phyloP scores from a whole-genome alignment of 2,329 filamentous ascomycete species.

The Trichoderma arundinaceum region DNA sequence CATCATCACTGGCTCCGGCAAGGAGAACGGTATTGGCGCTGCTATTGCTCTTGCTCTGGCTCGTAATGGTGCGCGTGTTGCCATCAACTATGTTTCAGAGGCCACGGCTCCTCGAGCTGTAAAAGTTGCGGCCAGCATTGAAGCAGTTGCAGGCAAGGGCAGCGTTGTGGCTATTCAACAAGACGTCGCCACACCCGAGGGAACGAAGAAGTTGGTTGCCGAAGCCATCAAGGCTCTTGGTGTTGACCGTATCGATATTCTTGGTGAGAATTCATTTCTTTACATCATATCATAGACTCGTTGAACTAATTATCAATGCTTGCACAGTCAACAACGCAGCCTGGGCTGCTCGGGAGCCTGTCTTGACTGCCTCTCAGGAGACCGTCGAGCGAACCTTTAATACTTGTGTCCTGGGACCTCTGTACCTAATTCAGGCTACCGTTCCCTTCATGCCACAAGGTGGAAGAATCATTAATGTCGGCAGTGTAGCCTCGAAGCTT shows the following conservation, averaged over 20 bases:
- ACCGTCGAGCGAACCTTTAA: constrained; percentile 13
- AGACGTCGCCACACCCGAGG: constrained; percentile 1
- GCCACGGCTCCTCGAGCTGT: constrained; percentile 40
- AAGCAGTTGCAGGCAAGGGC: constrained; percentile 9
- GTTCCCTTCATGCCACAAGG: constrained; percentile 15
- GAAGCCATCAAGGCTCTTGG: neutral
- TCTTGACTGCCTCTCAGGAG: neutral
- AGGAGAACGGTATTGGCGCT: constrained; percentile 49
- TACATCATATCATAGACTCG: no score
- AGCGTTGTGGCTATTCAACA: constrained; percentile 1
- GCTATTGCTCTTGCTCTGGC: constrained; percentile 47
- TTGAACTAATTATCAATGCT: neutral
- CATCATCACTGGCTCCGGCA: constrained; percentile 51
- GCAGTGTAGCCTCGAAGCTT: constrained; percentile 25
- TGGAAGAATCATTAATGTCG: constrained; percentile 16
- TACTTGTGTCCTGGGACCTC: constrained; percentile 1
- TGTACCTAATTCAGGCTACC: constrained; percentile 23
- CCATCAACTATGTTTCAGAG: constrained; percentile 49
- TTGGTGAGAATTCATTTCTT: neutral
- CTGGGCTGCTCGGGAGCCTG: constrained; percentile 11
- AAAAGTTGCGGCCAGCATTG: neutral
- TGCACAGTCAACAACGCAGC: constrained; percentile 21
- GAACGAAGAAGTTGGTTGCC: constrained; percentile 5
- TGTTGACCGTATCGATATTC: constrained; percentile 17
- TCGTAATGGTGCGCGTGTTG: constrained; percentile 47